Base-by-base conservation (phyloP, 768 basidiomycete species). In the Sporobolomyces roseus region DNA sequence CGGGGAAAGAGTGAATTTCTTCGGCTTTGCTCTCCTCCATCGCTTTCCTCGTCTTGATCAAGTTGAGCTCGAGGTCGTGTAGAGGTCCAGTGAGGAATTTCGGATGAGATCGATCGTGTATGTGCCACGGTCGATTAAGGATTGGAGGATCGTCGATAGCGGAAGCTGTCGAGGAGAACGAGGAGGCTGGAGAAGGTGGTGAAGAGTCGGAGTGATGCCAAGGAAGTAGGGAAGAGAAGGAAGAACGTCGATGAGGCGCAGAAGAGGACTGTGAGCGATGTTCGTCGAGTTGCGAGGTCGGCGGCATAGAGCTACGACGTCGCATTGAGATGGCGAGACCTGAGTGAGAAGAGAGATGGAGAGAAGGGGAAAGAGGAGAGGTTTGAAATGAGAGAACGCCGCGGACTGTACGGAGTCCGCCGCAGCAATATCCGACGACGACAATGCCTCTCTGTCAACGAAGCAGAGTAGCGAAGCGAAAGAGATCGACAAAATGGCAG, bases 1-100 rank as follows among this genome's bases (percentile, higher is more conserved):
- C 61, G 6, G 61, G 67, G 49, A 56, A 68, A n/a, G 35, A 41
- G 12, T 38, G n/a, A 1, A 58, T n/a, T 25, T 35, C n/a, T 43
- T 58, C 64, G 2, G 64, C 64, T 51, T 33, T 30, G 9, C 54
- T 50, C 54, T 46, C 38, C 3, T 45, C 52, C 51, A 63, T 43
- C 38, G 38, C 51, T 51, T 53, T 43, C 35, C 51, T 36, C 29
- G 50, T 58, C 29, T 4, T 30, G 14, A 14, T 23, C 29, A 51
- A 17, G 25, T 43, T 33, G 6, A 32, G 4, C 52, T 54, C 52
- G 38, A 53, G 23, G 2, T 48, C 21, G 32, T 60, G 45, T 10
- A 60, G 4, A 3, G 41, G 41, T 13, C 35, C 35, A 9, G 56
- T 43, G 41, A 59, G 27, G 6, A 16, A 45, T 4, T 21, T 45